Base-by-base conservation (phyloP, 106 monocot genomes). In the Allium sativum region DNA sequence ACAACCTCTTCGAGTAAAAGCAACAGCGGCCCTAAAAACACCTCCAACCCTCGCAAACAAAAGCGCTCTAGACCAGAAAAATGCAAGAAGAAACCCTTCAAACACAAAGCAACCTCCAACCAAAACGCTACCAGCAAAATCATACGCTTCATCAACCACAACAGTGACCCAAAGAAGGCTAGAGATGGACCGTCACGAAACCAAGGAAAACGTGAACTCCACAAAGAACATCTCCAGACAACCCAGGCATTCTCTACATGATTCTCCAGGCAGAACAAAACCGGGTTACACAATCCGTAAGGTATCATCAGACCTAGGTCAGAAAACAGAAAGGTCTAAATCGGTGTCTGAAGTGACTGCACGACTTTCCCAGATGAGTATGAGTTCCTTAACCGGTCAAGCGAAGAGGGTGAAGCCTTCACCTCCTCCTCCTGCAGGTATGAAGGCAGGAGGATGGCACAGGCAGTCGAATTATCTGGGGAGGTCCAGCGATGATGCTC, bases 401-500 rank as follows among this genome's bases (percentile, higher is more conserved):
- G 44, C 46, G 31, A 45, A 6, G 44, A 42, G 7, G 16, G 54
- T 6, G 22, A 20, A 47, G 63, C 65, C 40, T 19, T 14, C 9
- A 20, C 21, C 12, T 7, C 48, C 41, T 8, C 40, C 10, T 44
- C 62, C 21, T 17, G 46, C 71, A 10, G 67, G 74, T 1, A 70
- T 90, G 81, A 92, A 81, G 62, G 81, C 91, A 44, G 86, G 91
- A 12, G 84, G 84, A 3, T 89, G 78, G 74, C 83, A 79, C 19
- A 54, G 68, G 50, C 65, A 77, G 11, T 51, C 79, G 0, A 66
- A 73, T 21, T 56, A 63, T 7, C 54, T 72, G 7, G 67, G 43
- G 0, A 65, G 65, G 18, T 66, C 80, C 1, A 31, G 31, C 31
- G 21, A 74, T 20, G 74, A 77, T 18, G 55, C 82, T 31, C 82